Base-by-base conservation (phyloP, 1,284 basidiomycete genomes). In the Trichosporon coremiiforme region DNA sequence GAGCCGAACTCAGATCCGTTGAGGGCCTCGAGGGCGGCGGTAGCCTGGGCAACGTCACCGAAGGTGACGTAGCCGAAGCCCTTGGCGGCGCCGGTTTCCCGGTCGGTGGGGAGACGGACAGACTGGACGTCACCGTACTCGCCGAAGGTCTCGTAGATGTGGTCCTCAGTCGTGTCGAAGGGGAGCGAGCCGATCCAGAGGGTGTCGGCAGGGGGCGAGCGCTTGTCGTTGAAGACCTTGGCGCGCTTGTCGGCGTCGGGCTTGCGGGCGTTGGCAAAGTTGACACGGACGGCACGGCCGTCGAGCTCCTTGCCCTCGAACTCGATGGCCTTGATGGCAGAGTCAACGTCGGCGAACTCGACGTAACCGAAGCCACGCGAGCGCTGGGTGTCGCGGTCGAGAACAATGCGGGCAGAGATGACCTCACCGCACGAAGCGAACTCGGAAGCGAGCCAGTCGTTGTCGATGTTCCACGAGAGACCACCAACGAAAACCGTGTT, bases 11-110 rank as follows among this genome's bases (percentile, higher is more conserved):
- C 92, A 72, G 87, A 84, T 65, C 93, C 93, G 66, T 88, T 87
- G 64, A 89, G 86, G 50, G 80, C 82, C 76, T 89, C 89, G 73
- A 90, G 88, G 4, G 96, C 96, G 81, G 90, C 90, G 84, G 90
- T 90, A 12, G 97, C 93, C 73, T 88, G 85, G 62, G 90, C 91
- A 66, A 94, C 81, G 75, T 91, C 89, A 74, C 89, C 89, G 83
- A 95, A 98, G 84, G 98, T 94, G 81, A 98, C 92, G 85, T 99
- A 99, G 63, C 90, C 97, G 84, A 96, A 99, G 78, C 97, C 97
- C 85, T 98, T 99, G 69, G 93, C 90, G 74, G 88, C 88, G 64
- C 94, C 95, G 6, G 91, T 89, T 70, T 99, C 97, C 72, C 92
- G 88, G 83, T 99, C 95, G 67, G 95, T 98, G 35, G 95, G 95